Evolutionary conservation across 1,284 basidiomycete genomes (phyloP).

Genomic region (Puccinia triticina): DNA sequence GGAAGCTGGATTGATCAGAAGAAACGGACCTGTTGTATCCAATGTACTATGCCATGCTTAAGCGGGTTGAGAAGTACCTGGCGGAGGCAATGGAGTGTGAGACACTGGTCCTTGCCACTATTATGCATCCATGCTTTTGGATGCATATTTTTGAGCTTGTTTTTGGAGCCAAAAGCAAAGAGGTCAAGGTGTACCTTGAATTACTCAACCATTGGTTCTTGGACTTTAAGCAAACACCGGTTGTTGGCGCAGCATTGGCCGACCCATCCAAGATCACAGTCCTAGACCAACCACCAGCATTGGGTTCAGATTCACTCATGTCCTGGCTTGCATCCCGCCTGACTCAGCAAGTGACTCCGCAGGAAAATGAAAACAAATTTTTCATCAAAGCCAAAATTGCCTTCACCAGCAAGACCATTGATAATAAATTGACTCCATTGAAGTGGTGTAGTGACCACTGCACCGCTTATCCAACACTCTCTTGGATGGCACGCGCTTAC

Average conservation of each 20-base stretch:
- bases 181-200: too few relatives aligned
- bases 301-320: not conserved
- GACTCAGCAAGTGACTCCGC: too few relatives aligned
- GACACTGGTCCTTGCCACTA: not conserved
- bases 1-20: too few relatives aligned
- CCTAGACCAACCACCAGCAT: too few relatives aligned
- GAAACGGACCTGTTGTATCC: too few relatives aligned
- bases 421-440: not conserved
- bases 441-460: not conserved
- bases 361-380: not conserved
- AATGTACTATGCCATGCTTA: too few relatives aligned
- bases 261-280: not conserved
- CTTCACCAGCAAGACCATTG: not conserved
- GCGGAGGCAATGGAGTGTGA: not conserved
- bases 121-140: constrained; percentile 11
- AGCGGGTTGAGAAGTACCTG: not conserved
- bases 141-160: too few relatives aligned
- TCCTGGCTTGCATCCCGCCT: not conserved
- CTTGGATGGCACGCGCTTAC: too few relatives aligned
- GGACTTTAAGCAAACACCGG: not conserved
- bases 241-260: not conserved
- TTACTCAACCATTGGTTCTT: not conserved
- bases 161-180: too few relatives aligned
- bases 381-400: not conserved
- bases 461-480: too few relatives aligned